phyloP scores from a whole-genome alignment of 108 stramenopile genomes.

The Fistulifera solaris region DNA sequence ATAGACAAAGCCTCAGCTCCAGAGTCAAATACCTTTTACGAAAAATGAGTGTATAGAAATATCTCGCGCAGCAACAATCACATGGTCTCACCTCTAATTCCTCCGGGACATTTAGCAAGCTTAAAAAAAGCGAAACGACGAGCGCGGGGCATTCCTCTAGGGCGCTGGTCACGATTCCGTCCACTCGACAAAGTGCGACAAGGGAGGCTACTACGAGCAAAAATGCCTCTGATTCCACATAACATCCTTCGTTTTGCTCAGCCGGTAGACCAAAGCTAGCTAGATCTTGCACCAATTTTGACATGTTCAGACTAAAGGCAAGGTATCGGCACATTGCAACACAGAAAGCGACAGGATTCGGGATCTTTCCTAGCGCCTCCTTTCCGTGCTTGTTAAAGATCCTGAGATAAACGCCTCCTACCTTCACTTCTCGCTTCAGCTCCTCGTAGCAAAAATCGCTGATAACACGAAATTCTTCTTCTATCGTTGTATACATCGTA shows the following conservation, averaged over 20 bases:
- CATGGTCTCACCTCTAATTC: constrained; percentile 31
- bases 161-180: no score
- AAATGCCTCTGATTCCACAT: no score
- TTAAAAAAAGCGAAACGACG: constrained; percentile 25
- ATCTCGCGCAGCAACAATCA: constrained; percentile 12
- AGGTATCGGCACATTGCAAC: background rate
- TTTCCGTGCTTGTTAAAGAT: constrained; percentile 45
- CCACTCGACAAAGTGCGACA: no score
- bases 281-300: no score
- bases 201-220: no score
- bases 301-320: no score
- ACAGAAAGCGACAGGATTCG: constrained; percentile 24
- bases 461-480: constrained; percentile 21
- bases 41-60: no score
- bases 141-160: background rate
- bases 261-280: no score
- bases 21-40: constrained; percentile 27
- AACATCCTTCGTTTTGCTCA: no score
- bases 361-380: constrained; percentile 39
- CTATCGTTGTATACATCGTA: constrained; percentile 13
- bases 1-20: constrained; percentile 40
- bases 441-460: constrained; percentile 28
- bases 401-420: constrained; percentile 65
- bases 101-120: constrained; percentile 37
- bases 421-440: constrained; percentile 41